phyloP scores from a whole-genome alignment of 768 basidiomycete genomes.

The Thelephora aurantiotincta region DNA sequence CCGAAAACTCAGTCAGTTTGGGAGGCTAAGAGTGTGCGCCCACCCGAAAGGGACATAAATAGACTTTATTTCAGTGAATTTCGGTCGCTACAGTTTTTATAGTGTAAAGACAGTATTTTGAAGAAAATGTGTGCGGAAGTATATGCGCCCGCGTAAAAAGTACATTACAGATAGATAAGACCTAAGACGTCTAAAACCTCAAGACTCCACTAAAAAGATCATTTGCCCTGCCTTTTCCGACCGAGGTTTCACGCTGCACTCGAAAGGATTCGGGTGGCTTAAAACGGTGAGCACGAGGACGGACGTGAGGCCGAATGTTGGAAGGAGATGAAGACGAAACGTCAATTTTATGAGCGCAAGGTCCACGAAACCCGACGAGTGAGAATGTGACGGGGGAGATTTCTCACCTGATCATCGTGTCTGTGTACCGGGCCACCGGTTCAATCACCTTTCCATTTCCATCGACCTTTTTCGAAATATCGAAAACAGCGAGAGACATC shows the following conservation, averaged over 20 bases:
- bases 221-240: slow-evolving; percentile 7
- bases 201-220: slow-evolving; percentile 2
- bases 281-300: neutral
- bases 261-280: slow-evolving; percentile 41
- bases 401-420: slow-evolving; percentile 11
- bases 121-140: too few relatives aligned
- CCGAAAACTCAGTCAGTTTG: too few relatives aligned
- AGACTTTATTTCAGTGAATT: too few relatives aligned
- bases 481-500: slow-evolving; percentile 21
- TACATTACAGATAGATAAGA: too few relatives aligned
- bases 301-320: neutral
- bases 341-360: neutral
- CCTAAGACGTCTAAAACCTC: too few relatives aligned
- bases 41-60: too few relatives aligned
- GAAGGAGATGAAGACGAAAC: neutral
- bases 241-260: slow-evolving; percentile 31
- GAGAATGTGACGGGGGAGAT: neutral
- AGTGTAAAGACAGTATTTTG: too few relatives aligned
- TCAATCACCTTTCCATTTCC: slow-evolving; percentile 8
- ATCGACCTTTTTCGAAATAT: slow-evolving; percentile 15
- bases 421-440: slow-evolving; percentile 8
- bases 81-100: too few relatives aligned
- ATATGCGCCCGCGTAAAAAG: too few relatives aligned
- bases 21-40: too few relatives aligned
- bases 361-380: neutral